These are phyloP conservation scores for Coemansia sp. DNA, from an alignment of 192 early-diverging fungal species.

Conservation along the genomic window DNA sequence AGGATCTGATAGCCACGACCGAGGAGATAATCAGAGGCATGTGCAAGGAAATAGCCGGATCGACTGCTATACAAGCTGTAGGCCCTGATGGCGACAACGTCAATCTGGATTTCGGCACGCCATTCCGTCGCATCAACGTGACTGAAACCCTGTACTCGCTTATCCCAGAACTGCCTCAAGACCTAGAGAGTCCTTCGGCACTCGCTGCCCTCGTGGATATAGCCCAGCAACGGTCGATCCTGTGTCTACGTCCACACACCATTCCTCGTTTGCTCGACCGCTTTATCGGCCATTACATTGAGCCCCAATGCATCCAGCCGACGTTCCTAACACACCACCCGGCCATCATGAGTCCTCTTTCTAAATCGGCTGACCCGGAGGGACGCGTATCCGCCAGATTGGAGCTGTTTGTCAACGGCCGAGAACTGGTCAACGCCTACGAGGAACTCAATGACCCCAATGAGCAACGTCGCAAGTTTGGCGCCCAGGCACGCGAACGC, in stretches of 20 bases:
- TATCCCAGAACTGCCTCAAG: slow-evolving; percentile 37
- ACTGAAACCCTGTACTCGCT: slow-evolving; percentile 46
- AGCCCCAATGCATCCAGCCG: slow-evolving; percentile 72
- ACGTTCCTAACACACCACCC: slow-evolving; percentile 82
- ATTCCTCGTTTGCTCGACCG: slow-evolving; percentile 67
- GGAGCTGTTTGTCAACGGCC: slow-evolving; percentile 73
- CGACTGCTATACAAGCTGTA: slow-evolving; percentile 9
- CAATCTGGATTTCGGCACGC: slow-evolving; percentile 49
- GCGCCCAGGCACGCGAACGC: slow-evolving; percentile 60
- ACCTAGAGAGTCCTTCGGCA: slow-evolving; percentile 24
- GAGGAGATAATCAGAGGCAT: slow-evolving; percentile 63
- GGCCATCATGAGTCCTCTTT: slow-evolving; percentile 73
- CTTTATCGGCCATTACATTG: slow-evolving; percentile 68
- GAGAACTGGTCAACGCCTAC: slow-evolving; percentile 84
- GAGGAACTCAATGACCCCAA: slow-evolving; percentile 85
- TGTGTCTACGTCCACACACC: slow-evolving; percentile 54
- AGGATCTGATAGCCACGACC: slow-evolving; percentile 64
- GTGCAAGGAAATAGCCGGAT: slow-evolving; percentile 18
- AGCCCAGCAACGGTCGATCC: slow-evolving; percentile 27
- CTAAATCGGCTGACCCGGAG: slow-evolving; percentile 55
- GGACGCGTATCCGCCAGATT: slow-evolving; percentile 61
- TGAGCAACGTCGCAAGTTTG: slow-evolving; percentile 67
- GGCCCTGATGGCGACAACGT: slow-evolving; percentile 13
- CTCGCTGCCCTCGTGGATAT: slow-evolving; percentile 9
- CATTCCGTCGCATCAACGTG: slow-evolving; percentile 60